phyloP scores from a whole-genome alignment of 495 filamentous ascomycete genomes.

The Neurospora sp. region DNA sequence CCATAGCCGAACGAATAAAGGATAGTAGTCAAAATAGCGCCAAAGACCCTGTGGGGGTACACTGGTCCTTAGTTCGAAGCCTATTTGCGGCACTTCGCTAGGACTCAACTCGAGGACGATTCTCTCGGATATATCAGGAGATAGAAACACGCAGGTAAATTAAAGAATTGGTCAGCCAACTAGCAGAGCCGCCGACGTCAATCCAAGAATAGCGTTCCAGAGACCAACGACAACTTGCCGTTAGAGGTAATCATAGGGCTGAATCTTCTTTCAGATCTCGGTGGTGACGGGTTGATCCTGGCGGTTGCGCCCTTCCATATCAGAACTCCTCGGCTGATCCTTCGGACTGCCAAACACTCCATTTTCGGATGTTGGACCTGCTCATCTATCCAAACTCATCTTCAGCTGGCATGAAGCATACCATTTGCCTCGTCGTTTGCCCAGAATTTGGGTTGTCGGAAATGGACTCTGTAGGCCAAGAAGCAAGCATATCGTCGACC shows the following conservation, averaged over 20 bases:
- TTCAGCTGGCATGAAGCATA: neutral
- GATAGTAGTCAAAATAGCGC: neutral
- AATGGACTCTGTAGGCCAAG: neutral
- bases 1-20: neutral
- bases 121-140: neutral
- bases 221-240: neutral
- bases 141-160: no score
- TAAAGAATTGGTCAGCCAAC: no score
- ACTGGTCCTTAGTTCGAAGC: neutral
- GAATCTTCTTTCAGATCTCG: neutral
- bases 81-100: no score
- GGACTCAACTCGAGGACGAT: neutral
- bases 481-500: neutral
- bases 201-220: neutral
- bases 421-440: neutral
- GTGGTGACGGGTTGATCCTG: neutral
- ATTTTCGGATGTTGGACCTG: neutral
- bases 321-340: neutral
- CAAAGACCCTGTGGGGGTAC: neutral
- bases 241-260: neutral
- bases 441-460: neutral
- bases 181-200: neutral
- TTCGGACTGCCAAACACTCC: neutral
- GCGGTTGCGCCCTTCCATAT: neutral
- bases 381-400: neutral